A percentile compares a stretch with the other conserved stretches of the same genome.
phyloP scores from a whole-genome alignment of 176 grass and related monocot genomes.

The Zea luxurians region DNA sequence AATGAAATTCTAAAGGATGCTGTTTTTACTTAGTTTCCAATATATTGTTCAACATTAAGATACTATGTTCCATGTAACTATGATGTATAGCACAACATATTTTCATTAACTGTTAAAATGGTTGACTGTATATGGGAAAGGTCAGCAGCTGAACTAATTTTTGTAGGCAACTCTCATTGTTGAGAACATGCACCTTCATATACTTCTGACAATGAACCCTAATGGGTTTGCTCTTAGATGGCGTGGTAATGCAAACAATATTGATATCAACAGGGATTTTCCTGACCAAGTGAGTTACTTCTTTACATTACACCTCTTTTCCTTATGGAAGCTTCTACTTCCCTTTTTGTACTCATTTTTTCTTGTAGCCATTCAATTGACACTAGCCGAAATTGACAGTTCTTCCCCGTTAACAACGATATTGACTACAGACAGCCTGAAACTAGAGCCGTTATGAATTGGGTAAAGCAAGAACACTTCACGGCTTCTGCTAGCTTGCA shows the following conservation, averaged over 20 bases:
- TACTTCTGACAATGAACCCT: conserved; percentile 94
- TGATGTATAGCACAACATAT: neutral
- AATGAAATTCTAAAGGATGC: neutral
- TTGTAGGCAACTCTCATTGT: conserved; percentile 85
- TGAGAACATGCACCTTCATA: conserved; percentile 82
- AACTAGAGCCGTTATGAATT: conserved; percentile 91
- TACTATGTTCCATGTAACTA: neutral
- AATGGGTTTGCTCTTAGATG: conserved; percentile 93
- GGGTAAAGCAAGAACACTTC: conserved; percentile 75
- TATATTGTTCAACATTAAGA: conserved; percentile 13
- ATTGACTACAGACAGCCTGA: conserved; percentile 75
- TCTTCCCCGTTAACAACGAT: conserved; percentile 74
- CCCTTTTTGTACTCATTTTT: conserved; percentile 18
- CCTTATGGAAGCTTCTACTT: conserved; percentile 16
- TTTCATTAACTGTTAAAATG: conserved; percentile 23
- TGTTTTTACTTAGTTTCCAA: neutral
- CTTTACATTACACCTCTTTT: conserved; percentile 20
- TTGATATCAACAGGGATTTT: conserved; percentile 95
- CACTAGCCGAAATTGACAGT: conserved; percentile 47
- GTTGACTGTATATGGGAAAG: conserved; percentile 21
- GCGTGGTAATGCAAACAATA: conserved; percentile 90
- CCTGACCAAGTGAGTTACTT: conserved; percentile 73
- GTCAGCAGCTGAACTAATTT: conserved; percentile 35
- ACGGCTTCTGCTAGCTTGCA: conserved; percentile 94
- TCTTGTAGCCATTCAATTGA: conserved; percentile 34